Evolutionary conservation across 2,329 filamentous ascomycete genomes (phyloP), one percentile per base, ranked within the genome.

Genomic region (Sporothrix euskadiensis): DNA sequence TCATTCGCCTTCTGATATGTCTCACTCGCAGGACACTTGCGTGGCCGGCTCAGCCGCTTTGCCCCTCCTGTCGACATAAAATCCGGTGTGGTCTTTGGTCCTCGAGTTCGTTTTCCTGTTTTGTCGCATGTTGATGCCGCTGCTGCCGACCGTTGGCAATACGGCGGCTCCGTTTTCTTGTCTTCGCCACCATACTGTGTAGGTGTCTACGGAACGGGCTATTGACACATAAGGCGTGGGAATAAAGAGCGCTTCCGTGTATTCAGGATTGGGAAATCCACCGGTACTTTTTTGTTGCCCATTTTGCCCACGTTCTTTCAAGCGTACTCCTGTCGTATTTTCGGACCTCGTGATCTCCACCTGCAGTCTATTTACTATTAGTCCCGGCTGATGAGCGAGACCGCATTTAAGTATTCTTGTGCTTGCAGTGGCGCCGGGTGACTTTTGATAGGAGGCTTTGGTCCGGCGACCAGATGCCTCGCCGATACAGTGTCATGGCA

Each of bases 41-140:
- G n/a, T 49, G 63, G 63, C 63, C 63, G 63, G 63, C 22, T 26
- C 61, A 44, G 61, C 61, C 61, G 61, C 61, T 44, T 44, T 65
- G 35, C 61, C 61, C 41, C 63, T 68, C 44, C 14, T 68, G 30
- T 35, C 6, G 14, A 35, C 22, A 30, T 66, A 30, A 66, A 49
- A 66, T 49, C 39, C 9, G 35, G 59, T 41, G 41, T 22, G 16
- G 1, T 26, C 35, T 35, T 35, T 35, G 44, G 12, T 16, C 35
- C 19, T 16, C 9, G 14, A 14, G 10, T 3, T 44, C n/a, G 59
- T 65, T 44, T 44, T 26, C 59, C 39, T 65, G 35, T 65, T 65
- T 65, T 44, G n/a, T 65, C 35, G 35, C 10, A 4, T n/a, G 59
- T 44, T 14, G 59, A n/a, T 35, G n/a, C 39, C 59, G 35, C 56